Conservation (phyloP, 495 filamentous ascomycete genomes). For the Penicillium parvum region DNA sequence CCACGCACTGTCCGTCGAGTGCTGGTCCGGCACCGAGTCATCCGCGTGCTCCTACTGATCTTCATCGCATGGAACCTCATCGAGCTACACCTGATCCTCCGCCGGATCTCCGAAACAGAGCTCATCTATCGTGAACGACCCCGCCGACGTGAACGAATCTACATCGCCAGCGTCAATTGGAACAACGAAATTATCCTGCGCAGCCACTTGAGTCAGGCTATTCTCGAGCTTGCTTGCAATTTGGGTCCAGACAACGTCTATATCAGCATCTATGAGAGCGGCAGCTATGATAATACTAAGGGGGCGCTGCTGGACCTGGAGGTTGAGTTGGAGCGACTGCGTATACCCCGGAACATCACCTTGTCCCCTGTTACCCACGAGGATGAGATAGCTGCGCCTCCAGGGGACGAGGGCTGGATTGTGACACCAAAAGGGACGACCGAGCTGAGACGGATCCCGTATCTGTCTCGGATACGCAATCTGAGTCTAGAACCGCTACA, state of each 20-base stretch:
- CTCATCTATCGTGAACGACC: conserved; percentile 13
- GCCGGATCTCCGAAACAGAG: conserved; percentile 15
- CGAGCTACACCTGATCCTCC: conserved; percentile 23
- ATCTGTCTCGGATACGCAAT: conserved; percentile 62
- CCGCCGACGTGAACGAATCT: conserved; percentile 45
- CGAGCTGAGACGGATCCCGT: conserved; percentile 64
- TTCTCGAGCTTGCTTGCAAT: conserved; percentile 50
- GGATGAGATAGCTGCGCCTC: conserved; percentile 44
- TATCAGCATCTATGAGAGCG: conserved; percentile 66
- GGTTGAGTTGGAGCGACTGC: conserved; percentile 43
- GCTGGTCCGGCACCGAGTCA: conserved; percentile 15
- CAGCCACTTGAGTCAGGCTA: conserved; percentile 56
- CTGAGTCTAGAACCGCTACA: conserved; percentile 43
- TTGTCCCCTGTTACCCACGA: conserved; percentile 51
- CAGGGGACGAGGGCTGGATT: conserved; percentile 53
- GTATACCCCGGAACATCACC: conserved; percentile 51
- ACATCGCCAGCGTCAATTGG: conserved; percentile 65
- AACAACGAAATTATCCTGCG: conserved; percentile 63
- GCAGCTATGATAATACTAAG: conserved; percentile 69
- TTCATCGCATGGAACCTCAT: conserved; percentile 21
- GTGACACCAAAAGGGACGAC: conserved; percentile 43
- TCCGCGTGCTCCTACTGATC: conserved; percentile 19
- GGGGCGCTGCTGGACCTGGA: conserved; percentile 59
- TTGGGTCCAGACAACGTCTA: conserved; percentile 65
- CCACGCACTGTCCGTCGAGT: conserved; percentile 12